Conservation (phyloP, 1,284 basidiomycete species). For the Rhodotorula sp. region DNA sequence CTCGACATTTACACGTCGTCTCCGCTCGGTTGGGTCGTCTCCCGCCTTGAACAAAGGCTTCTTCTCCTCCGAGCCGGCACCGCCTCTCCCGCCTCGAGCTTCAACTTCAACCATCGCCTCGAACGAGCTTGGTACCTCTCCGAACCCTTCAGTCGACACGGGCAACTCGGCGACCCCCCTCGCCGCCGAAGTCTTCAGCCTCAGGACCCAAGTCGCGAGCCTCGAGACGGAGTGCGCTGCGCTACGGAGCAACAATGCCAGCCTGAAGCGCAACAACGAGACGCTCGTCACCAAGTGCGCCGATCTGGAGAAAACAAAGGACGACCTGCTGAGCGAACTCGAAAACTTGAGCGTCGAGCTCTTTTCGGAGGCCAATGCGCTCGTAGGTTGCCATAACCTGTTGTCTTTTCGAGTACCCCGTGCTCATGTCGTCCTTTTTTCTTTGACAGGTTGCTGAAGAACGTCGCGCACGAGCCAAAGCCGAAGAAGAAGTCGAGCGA, state of each 20-base stretch:
- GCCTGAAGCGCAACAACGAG: slow-evolving; percentile 24
- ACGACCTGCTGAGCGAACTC: slow-evolving; percentile 44
- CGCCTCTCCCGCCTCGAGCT: background rate
- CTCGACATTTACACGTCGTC: slow-evolving; percentile 3
- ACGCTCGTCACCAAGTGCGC: slow-evolving; percentile 36
- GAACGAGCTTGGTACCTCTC: background rate
- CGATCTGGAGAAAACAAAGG: slow-evolving; percentile 41
- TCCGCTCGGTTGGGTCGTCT: slow-evolving; percentile 25
- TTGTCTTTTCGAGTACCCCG: background rate
- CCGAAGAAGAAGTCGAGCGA: slow-evolving; percentile 34
- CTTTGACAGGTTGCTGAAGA: slow-evolving; percentile 36
- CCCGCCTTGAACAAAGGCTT: slow-evolving; percentile 18
- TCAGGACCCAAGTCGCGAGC: slow-evolving; percentile 24
- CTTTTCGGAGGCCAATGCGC: slow-evolving; percentile 46
- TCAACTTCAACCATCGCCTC: slow-evolving; percentile 20
- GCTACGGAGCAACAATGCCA: slow-evolving; percentile 17
- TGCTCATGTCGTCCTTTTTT: background rate
- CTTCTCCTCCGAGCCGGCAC: slow-evolving; percentile 1
- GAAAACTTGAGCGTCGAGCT: slow-evolving; percentile 45
- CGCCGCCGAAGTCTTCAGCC: slow-evolving; percentile 19
- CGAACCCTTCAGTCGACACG: background rate
- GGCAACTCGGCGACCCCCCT: background rate
- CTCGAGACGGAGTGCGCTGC: slow-evolving; percentile 24
- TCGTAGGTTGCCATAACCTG: slow-evolving; percentile 25
- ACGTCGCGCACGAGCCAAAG: slow-evolving; percentile 29